These are phyloP conservation scores for Ceratobasidium papillatum DNA, from an alignment of 1,284 basidiomycete genomes.

Conservation along the genomic window DNA sequence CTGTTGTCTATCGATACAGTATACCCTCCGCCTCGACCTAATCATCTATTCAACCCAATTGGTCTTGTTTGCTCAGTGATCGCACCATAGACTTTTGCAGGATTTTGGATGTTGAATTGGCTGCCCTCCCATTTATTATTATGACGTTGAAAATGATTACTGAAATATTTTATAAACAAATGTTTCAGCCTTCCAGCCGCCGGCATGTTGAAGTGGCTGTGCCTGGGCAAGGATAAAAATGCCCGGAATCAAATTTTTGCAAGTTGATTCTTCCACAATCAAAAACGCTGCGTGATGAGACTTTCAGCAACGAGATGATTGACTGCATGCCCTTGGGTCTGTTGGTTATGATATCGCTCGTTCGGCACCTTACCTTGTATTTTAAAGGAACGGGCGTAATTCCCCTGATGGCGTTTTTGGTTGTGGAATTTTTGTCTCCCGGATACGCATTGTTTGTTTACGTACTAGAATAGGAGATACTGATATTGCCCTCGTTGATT, in stretches of 20 bases:
- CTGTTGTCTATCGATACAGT: constrained; percentile 20
- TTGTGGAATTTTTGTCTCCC: constrained; percentile 2
- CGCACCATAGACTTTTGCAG: constrained; percentile 22
- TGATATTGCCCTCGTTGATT: not conserved
- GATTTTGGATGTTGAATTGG: not conserved
- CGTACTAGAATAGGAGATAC: not conserved
- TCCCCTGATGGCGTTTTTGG: constrained; percentile 40
- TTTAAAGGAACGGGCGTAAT: constrained; percentile 40
- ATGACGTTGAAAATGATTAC: constrained; percentile 12
- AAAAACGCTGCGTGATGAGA: constrained; percentile 41
- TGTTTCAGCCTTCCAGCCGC: not conserved
- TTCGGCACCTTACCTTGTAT: constrained; percentile 41
- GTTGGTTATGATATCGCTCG: constrained; percentile 38
- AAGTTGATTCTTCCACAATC: constrained; percentile 40
- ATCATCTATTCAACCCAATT: constrained; percentile 5
- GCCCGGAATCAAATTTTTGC: constrained; percentile 33
- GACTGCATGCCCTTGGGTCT: constrained; percentile 25
- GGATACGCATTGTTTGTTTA: constrained; percentile 3
- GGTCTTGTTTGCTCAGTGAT: not conserved
- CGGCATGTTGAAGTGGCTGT: constrained; percentile 30
- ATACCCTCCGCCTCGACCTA: constrained; percentile 27
- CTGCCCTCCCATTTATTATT: constrained; percentile 24
- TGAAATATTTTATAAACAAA: not conserved
- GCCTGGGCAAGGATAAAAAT: not conserved
- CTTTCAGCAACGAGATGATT: constrained; percentile 39